A percentile compares a stretch with the other conserved stretches of the same genome.
phyloP scores from a whole-genome alignment of 1,139 yeast genomes.

The Diutina rugosa region DNA sequence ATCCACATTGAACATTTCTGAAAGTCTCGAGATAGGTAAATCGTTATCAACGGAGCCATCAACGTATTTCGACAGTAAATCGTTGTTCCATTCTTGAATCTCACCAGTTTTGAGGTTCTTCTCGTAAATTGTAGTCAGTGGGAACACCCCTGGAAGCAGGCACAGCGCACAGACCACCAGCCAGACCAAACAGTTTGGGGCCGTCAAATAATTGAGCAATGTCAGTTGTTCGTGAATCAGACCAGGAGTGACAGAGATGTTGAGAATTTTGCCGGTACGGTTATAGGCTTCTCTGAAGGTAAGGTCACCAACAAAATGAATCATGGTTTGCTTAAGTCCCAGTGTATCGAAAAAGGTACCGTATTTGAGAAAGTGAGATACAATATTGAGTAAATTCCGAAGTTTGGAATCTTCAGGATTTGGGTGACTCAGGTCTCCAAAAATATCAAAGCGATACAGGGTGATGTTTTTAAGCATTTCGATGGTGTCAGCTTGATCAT shows the following conservation, averaged over 20 bases:
- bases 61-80: slow-evolving; percentile 65
- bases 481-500: slow-evolving; percentile 61
- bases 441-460: slow-evolving; percentile 55
- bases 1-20: slow-evolving; percentile 33
- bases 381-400: slow-evolving; percentile 18
- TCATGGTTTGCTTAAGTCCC: slow-evolving; percentile 63
- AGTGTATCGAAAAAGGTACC: slow-evolving; percentile 85
- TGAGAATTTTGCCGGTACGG: slow-evolving; percentile 44
- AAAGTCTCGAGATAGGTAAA: slow-evolving; percentile 74
- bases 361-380: slow-evolving; percentile 48
- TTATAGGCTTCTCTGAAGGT: slow-evolving; percentile 57
- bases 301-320: slow-evolving; percentile 72
- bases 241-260: slow-evolving; percentile 42
- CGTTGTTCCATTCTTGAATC: slow-evolving; percentile 71
- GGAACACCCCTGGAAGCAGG: slow-evolving; percentile 83
- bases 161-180: slow-evolving; percentile 97
- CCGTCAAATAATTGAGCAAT: slow-evolving; percentile 32
- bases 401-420: slow-evolving; percentile 31
- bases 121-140: slow-evolving; percentile 76
- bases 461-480: slow-evolving; percentile 41
- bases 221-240: slow-evolving; percentile 52
- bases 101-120: slow-evolving; percentile 63
- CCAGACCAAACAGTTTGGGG: slow-evolving; percentile 41
- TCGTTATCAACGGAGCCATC: slow-evolving; percentile 97
- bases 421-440: slow-evolving; percentile 18